Evolutionary conservation across 768 basidiomycete species (phyloP), one percentile per base, ranked within the genome.

Genomic region (Boletus pseudopeckii): DNA sequence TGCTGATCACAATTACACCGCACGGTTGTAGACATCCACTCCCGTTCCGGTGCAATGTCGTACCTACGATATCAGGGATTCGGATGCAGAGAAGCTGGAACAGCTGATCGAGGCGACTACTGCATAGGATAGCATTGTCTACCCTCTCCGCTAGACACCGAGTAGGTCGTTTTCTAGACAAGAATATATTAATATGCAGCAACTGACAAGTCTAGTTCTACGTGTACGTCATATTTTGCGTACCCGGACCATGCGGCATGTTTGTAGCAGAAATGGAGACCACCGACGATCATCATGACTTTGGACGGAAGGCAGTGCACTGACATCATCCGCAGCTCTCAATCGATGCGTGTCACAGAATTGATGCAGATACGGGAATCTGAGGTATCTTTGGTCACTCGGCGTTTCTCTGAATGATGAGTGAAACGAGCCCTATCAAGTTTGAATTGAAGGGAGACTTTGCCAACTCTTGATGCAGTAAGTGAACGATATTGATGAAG

Each of bases 41-140:
- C 13, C 63, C 62, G 9, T 64, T 64, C 20, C 48, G 18, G 32
- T 64, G 62, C 30, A 52, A 24, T 13, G 55, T 63, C 26, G 15
- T 36, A 13, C 53, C 61, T 15, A 53, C 62, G 49, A 37, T 26
- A n/a, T 24, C 34, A 13, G 34, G 34, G 4, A 30, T 51, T n/a
- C n/a, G 48, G 43, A 53, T 32, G 45, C 51, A 17, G 51, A 53
- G 22, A 36, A 39, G 28, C 34, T 64, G 48, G 60, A 52, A 30
- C 51, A 36, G 11, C 30, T 63, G 10, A 53, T 63, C 5, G 53
- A 53, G 41, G 60, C 60, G 20, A 58, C 53, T 28, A 34, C 56
- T 42, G 28, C 36, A n/a, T 63, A 58, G 33, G 20, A 22, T 22
- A 10, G 24, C 6, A 49, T 45, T 22, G 20, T 22, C 32, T 33